Evolutionary conservation across 495 filamentous ascomycete species (phyloP).

Genomic region (Lepraria neglecta): DNA sequence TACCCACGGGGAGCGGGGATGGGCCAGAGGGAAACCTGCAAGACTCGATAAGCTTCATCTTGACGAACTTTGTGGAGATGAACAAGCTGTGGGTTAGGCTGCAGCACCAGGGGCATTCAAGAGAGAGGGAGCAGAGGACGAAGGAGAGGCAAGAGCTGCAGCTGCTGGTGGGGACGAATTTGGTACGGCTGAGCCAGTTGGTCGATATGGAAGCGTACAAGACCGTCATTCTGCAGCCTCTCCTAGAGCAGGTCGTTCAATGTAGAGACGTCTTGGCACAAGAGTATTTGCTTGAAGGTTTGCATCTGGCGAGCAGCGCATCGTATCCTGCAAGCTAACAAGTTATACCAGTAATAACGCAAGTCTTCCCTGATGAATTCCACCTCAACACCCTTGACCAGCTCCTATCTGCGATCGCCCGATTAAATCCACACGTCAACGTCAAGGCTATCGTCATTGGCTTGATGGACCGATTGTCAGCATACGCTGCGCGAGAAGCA

Average conservation of each 20-base stretch:
- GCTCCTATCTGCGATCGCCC: conserved; percentile 81
- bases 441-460: conserved; percentile 97
- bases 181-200: conserved; percentile 89
- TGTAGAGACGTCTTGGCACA: conserved; percentile 95
- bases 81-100: conserved; percentile 98
- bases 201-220: conserved; percentile 93
- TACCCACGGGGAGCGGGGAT: conserved; percentile 74
- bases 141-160: conserved; percentile 94
- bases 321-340: conserved; percentile 26
- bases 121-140: conserved; percentile 85
- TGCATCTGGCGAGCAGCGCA: background rate
- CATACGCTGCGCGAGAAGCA: conserved; percentile 83
- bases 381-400: conserved; percentile 94
- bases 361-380: conserved; percentile 98
- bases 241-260: conserved; percentile 95
- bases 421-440: conserved; percentile 91
- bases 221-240: conserved; percentile 76
- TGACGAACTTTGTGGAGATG: conserved; percentile 99
- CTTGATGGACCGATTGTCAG: conserved; percentile 90
- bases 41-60: conserved; percentile 92
- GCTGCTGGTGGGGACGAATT: conserved; percentile 89
- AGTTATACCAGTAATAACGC: conserved; percentile 69
- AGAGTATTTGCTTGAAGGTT: conserved; percentile 90
- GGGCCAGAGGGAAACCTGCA: conserved; percentile 93
- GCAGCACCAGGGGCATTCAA: conserved; percentile 94